phyloP scores from a whole-genome alignment of 306 rosid genomes.

The Hippophae tibetana region DNA sequence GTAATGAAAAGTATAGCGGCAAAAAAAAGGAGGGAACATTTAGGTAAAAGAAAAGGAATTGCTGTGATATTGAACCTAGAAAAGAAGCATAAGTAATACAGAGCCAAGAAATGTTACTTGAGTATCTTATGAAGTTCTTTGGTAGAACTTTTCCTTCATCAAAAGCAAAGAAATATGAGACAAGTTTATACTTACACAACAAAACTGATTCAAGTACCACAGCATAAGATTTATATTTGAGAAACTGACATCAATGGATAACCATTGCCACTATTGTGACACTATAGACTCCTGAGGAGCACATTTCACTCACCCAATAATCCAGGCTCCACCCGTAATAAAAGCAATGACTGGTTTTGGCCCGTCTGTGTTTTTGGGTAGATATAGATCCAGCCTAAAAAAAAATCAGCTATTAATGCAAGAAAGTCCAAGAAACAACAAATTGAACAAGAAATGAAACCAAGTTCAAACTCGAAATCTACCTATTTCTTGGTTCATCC shows the following conservation, averaged over 20 bases:
- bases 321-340: constrained; percentile 97
- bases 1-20: neutral
- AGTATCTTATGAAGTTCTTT: neutral
- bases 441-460: neutral
- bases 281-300: constrained; percentile 9
- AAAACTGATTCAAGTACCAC: too few relatives aligned
- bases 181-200: too few relatives aligned
- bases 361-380: constrained; percentile 49
- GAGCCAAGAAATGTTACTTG: neutral
- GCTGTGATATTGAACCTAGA: neutral
- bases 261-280: neutral
- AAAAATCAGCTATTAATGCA: constrained; percentile 17
- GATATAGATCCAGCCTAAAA: constrained; percentile 74
- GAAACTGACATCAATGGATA: too few relatives aligned
- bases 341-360: constrained; percentile 87
- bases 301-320: constrained; percentile 65
- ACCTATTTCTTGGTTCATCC: constrained; percentile 92
- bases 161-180: neutral
- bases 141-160: neutral
- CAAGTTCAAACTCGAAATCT: constrained; percentile 3
- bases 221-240: too few relatives aligned
- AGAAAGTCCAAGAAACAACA: constrained; percentile 13
- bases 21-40: neutral
- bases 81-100: neutral
- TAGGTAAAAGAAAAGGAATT: too few relatives aligned